These are phyloP conservation scores for Barnettozyma hawaiiensis DNA, from an alignment of 1,139 yeast species.

Conservation along the genomic window DNA sequence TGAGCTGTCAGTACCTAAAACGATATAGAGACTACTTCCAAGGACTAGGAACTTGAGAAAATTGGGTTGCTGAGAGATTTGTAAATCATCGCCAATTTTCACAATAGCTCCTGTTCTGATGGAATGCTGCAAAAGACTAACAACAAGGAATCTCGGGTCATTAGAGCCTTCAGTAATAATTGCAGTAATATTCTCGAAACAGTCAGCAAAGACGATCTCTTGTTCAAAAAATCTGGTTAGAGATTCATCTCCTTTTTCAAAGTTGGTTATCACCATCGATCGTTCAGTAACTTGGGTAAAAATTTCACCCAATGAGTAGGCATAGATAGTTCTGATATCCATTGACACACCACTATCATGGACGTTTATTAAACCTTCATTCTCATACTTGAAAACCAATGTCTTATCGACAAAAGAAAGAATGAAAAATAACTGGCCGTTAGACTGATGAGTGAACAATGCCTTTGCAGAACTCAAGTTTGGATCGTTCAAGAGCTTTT, in stretches of 20 bases:
- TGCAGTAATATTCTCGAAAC: slow-evolving; percentile 17
- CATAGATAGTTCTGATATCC: slow-evolving; percentile 19
- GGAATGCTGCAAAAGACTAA: slow-evolving; percentile 11
- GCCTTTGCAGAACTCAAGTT: slow-evolving; percentile 19
- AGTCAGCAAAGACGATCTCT: slow-evolving; percentile 19
- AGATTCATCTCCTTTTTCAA: slow-evolving; percentile 14
- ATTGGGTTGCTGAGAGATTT: slow-evolving; percentile 9
- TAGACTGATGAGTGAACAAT: slow-evolving; percentile 22
- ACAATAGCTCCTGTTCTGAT: slow-evolving; percentile 10
- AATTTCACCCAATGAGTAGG: slow-evolving; percentile 14
- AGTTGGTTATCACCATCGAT: slow-evolving; percentile 29
- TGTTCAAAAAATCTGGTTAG: slow-evolving; percentile 13
- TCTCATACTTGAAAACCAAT: slow-evolving; percentile 31
- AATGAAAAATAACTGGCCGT: slow-evolving; percentile 28
- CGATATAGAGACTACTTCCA: slow-evolving; percentile 7
- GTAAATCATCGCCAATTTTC: slow-evolving; percentile 3
- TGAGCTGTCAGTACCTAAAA: slow-evolving; percentile 7
- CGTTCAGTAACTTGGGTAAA: slow-evolving; percentile 33
- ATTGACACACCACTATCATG: slow-evolving; percentile 24
- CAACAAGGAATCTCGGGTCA: neutral
- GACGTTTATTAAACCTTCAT: slow-evolving; percentile 22
- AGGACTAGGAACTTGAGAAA: slow-evolving; percentile 16
- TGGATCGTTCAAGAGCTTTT: slow-evolving; percentile 24
- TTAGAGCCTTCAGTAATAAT: slow-evolving; percentile 23
- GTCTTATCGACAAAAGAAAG: slow-evolving; percentile 39